Evolutionary conservation across 176 grass and related monocot species (phyloP).

Genomic region (Puccinellia tenuiflora): DNA sequence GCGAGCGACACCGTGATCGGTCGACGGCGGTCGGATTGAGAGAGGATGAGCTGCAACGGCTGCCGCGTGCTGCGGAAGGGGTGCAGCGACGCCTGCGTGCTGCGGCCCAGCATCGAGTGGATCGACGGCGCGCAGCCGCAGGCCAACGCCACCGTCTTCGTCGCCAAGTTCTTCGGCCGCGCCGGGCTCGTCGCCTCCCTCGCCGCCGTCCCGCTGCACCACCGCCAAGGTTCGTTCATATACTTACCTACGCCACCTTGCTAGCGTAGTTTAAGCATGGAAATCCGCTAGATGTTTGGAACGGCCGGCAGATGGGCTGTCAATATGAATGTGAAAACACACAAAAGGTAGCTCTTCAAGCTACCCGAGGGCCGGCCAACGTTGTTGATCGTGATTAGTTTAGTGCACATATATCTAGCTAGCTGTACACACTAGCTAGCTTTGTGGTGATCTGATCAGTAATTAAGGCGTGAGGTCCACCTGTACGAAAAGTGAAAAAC

Average conservation of each 20-base stretch:
- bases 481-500: background rate
- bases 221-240: conserved; percentile 38
- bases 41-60: conserved; percentile 80
- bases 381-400: background rate
- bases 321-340: background rate
- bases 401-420: background rate
- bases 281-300: background rate
- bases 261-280: background rate
- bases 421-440: background rate
- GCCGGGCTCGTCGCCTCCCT: conserved; percentile 75
- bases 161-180: conserved; percentile 94
- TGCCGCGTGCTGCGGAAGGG: conserved; percentile 83
- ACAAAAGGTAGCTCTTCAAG: background rate
- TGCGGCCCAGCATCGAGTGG: conserved; percentile 74
- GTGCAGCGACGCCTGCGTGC: conserved; percentile 75
- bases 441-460: background rate
- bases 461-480: background rate
- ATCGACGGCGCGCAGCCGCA: conserved; percentile 63
- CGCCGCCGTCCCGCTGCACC: conserved; percentile 48
- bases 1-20: background rate
- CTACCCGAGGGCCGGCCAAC: background rate
- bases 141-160: conserved; percentile 87
- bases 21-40: background rate
- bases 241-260: background rate
- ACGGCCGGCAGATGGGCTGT: conserved; percentile 1